Evolutionary conservation across 108 stramenopile species (phyloP).

Genomic region (Nannochloropsis gaditana): DNA sequence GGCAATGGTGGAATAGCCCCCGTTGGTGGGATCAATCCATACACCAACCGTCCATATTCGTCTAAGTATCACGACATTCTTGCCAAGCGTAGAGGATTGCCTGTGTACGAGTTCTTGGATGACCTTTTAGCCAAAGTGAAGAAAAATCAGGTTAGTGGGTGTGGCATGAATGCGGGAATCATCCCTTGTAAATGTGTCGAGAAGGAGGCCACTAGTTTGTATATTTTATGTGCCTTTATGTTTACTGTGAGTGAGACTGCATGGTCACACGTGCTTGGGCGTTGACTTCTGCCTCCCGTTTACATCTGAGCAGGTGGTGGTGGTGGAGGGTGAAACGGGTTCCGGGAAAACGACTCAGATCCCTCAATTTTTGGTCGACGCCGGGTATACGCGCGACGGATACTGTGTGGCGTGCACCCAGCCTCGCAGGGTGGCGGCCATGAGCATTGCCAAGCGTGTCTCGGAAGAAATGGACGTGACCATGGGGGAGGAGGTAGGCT

Average conservation of each 20-base stretch:
- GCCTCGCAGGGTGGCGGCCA: conserved; percentile 96
- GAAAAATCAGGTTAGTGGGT: conserved; percentile 61
- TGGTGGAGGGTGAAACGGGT: conserved; percentile 97
- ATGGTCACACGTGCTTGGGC: background rate
- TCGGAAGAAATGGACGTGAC: conserved; percentile 98
- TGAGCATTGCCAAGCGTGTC: conserved; percentile 90
- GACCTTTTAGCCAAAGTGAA: conserved; percentile 72
- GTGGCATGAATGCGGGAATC: background rate
- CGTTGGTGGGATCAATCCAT: conserved; percentile 61
- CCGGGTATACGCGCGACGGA: conserved; percentile 53
- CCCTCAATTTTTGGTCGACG: conserved; percentile 87
- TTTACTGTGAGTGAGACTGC: background rate
- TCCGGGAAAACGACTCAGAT: conserved; percentile 87
- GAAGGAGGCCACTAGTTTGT: background rate
- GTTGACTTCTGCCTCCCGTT: background rate
- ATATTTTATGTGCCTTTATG: background rate
- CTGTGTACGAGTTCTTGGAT: conserved; percentile 90
- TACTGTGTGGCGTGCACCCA: conserved; percentile 88
- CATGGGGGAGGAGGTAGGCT: conserved; percentile 90
- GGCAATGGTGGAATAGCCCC: background rate
- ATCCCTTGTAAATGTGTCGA: background rate
- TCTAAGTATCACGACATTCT: conserved; percentile 62
- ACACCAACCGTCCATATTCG: conserved; percentile 70
- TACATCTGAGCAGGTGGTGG: conserved; percentile 57
- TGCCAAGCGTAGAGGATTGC: conserved; percentile 73